These are phyloP conservation scores for Lagerstroemia fauriei DNA, from an alignment of 441 rosid genomes.

Conservation along the genomic window DNA sequence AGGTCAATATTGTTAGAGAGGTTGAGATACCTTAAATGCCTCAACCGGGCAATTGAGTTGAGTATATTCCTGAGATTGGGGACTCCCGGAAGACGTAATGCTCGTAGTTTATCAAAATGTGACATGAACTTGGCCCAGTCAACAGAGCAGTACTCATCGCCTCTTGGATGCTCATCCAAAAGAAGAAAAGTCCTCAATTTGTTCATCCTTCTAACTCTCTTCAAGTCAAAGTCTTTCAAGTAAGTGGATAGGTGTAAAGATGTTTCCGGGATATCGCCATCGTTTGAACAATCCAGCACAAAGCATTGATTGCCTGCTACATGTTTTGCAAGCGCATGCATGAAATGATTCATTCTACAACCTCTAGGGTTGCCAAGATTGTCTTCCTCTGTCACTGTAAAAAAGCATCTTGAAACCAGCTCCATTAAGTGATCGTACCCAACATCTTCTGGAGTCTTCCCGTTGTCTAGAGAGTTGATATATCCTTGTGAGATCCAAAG, in stretches of 20 bases:
- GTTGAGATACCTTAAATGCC: slow-evolving; percentile 23
- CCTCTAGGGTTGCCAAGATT: neutral
- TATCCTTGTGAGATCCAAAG: slow-evolving; percentile 37
- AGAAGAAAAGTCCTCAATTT: slow-evolving; percentile 12
- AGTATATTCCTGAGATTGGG: neutral
- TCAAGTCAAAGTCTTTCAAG: neutral
- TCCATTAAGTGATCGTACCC: slow-evolving; percentile 24
- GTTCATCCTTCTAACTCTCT: neutral
- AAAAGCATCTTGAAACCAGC: slow-evolving; percentile 25
- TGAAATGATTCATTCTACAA: slow-evolving; percentile 3
- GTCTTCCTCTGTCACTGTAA: slow-evolving; percentile 16
- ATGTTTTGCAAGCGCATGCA: slow-evolving; percentile 32
- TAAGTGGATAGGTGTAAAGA: slow-evolving; percentile 15
- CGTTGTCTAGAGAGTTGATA: slow-evolving; percentile 1
- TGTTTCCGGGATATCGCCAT: neutral
- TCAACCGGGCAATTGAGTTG: slow-evolving; percentile 4
- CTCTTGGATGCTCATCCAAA: neutral
- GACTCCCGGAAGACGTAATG: slow-evolving; percentile 7
- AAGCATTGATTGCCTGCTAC: slow-evolving; percentile 18
- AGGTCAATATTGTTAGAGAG: neutral
- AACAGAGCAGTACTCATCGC: neutral
- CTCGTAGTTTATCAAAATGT: neutral
- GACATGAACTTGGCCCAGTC: neutral
- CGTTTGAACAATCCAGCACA: neutral
- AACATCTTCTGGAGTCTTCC: slow-evolving; percentile 13